Conservation (phyloP, 345 rosid genomes). For the Camelina hispida region DNA sequence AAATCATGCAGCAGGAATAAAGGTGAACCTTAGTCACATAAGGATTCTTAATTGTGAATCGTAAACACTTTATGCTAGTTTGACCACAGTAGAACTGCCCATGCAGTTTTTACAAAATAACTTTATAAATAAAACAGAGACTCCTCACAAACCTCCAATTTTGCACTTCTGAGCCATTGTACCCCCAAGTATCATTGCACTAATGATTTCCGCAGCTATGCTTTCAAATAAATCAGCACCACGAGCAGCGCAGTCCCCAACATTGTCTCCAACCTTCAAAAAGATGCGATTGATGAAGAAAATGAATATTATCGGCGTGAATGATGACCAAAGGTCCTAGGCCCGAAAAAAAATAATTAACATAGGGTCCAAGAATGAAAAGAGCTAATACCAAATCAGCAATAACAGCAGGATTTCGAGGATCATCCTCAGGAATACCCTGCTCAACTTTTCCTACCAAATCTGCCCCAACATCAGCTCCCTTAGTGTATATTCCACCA, state of each 20-base stretch:
- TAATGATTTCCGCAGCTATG: slow-evolving; percentile 98
- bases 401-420: slow-evolving; percentile 97
- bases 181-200: slow-evolving; percentile 99
- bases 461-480: slow-evolving; percentile 99
- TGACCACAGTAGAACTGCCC: too few species aligned
- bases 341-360: not conserved
- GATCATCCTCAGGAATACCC: slow-evolving; percentile 99
- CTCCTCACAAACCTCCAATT: slow-evolving; percentile 71
- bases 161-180: slow-evolving; percentile 96
- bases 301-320: not conserved
- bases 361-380: slow-evolving; percentile 12
- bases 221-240: slow-evolving; percentile 99
- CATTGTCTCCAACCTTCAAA: slow-evolving; percentile 95
- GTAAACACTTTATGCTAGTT: not conserved
- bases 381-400: slow-evolving; percentile 86
- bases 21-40: not conserved
- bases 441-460: slow-evolving; percentile 99
- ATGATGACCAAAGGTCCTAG: not conserved
- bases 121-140: not conserved
- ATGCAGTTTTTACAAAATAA: too few species aligned
- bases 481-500: slow-evolving; percentile 99
- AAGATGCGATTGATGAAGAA: slow-evolving; percentile 3
- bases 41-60: not conserved
- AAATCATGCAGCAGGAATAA: not conserved
- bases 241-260: slow-evolving; percentile 99